Evolutionary conservation across 257 asterid genomes (phyloP), one percentile per base, ranked within the genome.

Genomic region (Oldenlandia corymbosa): DNA sequence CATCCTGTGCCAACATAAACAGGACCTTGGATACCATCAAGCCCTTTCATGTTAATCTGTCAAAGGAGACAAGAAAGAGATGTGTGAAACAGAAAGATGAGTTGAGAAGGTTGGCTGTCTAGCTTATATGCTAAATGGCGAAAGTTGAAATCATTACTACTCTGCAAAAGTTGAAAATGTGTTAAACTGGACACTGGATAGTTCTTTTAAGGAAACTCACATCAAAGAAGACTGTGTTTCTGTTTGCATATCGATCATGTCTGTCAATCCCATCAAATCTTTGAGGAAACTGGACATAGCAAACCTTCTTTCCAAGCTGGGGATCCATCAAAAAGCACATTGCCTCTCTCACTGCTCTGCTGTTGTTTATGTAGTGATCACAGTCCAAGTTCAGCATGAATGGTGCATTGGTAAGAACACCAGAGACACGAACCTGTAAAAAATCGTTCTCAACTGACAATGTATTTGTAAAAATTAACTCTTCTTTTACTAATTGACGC

Each of bases 301-400:
- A 92, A 46, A 92, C 80, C 75, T 92, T 89, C 82, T 83, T 85
- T 43, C 99, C 99, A 28, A 81, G 80, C 68, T 82, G 87, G 14
- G 93, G 93, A 62, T 92, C 99, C 99, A 92, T 89, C 82, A 89
- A 69, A 85, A 92, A 92, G 71, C 99, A 93, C 99, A 93, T 93
- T 62, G 99, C 88, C 67, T 93, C 99, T 66, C 97, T 83, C 31
- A 73, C 90, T 50, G 99, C 99, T 72, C 85, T 90, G 83, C 99
- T 93, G 81, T 90, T 93, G 88, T 93, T 93, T 50, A 90, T 27
- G 73, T 93, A 93, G 65, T 93, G 99, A 73, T 93, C 97, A 67
- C 99, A 93, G 45, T 93, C 99, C 91, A 93, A 83, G 86, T 93
- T 93, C 80, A 93, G 81, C 99, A 93, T 87, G 90, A 90, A 90